Conservation (phyloP, 352 stramenopile species). For the Phytophthora capsici region DNA sequence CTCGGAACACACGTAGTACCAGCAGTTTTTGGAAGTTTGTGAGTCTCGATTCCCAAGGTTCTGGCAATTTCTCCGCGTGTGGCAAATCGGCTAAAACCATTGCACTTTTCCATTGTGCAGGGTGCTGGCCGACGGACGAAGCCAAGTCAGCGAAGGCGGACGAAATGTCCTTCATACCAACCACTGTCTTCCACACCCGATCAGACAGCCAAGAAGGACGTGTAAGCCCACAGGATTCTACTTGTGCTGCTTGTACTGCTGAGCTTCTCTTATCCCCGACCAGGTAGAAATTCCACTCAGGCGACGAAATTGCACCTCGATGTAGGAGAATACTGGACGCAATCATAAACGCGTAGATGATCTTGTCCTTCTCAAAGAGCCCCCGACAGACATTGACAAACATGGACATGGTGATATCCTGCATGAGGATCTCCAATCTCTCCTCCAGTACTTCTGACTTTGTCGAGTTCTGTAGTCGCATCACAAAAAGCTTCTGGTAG, state of each 20-base stretch:
- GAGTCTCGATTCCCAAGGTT: conserved; percentile 73
- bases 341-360: conserved; percentile 96
- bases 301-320: conserved; percentile 61
- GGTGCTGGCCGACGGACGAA: conserved; percentile 49
- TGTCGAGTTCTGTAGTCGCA: conserved; percentile 83
- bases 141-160: conserved; percentile 56
- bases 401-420: conserved; percentile 93
- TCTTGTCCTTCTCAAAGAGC: conserved; percentile 96
- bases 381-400: conserved; percentile 95
- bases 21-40: conserved; percentile 92
- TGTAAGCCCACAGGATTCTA: conserved; percentile 36
- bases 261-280: conserved; percentile 86
- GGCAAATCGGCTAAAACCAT: conserved; percentile 84
- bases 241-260: conserved; percentile 47
- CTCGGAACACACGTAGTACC: conserved; percentile 88
- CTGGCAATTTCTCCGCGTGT: conserved; percentile 73
- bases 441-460: conserved; percentile 84
- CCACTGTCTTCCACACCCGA: conserved; percentile 74
- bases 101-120: conserved; percentile 73
- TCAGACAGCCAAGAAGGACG: conserved; percentile 80
- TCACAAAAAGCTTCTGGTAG: conserved; percentile 93
- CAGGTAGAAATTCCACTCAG: conserved; percentile 91
- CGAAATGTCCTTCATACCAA: conserved; percentile 74
- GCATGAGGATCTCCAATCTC: conserved; percentile 90
- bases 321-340: conserved; percentile 88